phyloP scores from a whole-genome alignment of 805 yeast genomes.

The Saccharomycopsis guyanensis region DNA sequence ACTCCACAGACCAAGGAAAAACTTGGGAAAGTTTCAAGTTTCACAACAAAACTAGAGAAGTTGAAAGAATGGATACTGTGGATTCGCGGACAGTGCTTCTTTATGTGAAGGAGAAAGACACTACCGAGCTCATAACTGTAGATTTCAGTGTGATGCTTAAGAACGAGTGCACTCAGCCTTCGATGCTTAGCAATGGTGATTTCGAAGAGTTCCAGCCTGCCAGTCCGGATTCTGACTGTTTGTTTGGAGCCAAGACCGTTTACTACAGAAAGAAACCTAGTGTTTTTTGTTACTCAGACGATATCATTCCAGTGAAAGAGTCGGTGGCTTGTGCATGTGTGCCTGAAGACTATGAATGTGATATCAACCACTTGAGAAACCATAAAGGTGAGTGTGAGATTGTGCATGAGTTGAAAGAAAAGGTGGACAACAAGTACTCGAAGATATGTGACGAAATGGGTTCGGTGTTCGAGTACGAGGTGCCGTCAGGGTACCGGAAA shows the following conservation, averaged over 20 bases:
- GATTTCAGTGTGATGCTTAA: slow-evolving; percentile 48
- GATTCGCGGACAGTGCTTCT: background rate
- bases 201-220: slow-evolving; percentile 58
- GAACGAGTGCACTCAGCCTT: slow-evolving; percentile 41
- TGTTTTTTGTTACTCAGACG: slow-evolving; percentile 57
- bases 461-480: slow-evolving; percentile 62
- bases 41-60: slow-evolving; percentile 37
- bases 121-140: slow-evolving; percentile 41
- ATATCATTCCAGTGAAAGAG: slow-evolving; percentile 27
- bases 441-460: slow-evolving; percentile 45
- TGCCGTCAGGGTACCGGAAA: slow-evolving; percentile 90
- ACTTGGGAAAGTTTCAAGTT: slow-evolving; percentile 67
- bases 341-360: slow-evolving; percentile 88
- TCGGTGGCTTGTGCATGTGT: slow-evolving; percentile 67
- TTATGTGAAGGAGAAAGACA: slow-evolving; percentile 5
- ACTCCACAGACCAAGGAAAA: slow-evolving; percentile 72
- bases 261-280: slow-evolving; percentile 53
- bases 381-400: slow-evolving; percentile 41
- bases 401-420: slow-evolving; percentile 76
- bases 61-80: slow-evolving; percentile 60
- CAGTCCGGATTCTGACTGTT: slow-evolving; percentile 48
- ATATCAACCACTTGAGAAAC: slow-evolving; percentile 61
- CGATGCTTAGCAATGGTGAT: slow-evolving; percentile 40
- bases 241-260: slow-evolving; percentile 61
- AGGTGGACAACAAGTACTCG: slow-evolving; percentile 49